Percentiles rank a stretch among this genome's conserved stretches.
phyloP scores from a whole-genome alignment of 192 early-diverging fungal genomes.

The Spizellomyces sp. region DNA sequence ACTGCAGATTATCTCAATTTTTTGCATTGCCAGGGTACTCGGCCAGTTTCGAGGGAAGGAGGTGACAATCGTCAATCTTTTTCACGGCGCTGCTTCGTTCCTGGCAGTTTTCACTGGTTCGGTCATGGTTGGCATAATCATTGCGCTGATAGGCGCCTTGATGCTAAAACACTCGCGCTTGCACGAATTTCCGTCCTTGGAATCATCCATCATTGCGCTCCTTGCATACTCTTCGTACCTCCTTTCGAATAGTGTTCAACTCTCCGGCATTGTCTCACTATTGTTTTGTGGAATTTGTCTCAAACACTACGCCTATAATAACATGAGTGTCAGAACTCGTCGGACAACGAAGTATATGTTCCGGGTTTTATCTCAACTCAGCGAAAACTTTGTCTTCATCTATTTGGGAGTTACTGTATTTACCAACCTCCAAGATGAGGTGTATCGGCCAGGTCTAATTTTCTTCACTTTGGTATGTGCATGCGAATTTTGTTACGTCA shows the following conservation, averaged over 20 bases:
- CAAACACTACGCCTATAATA: conserved; percentile 93
- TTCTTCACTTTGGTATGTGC: conserved; percentile 42
- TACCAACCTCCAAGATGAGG: conserved; percentile 61
- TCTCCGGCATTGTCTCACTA: conserved; percentile 93
- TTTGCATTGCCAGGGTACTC: conserved; percentile 56
- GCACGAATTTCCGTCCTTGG: conserved; percentile 80
- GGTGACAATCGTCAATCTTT: conserved; percentile 42
- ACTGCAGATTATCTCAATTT: background rate
- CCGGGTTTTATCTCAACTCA: conserved; percentile 86
- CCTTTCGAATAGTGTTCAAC: conserved; percentile 81
- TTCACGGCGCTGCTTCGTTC: conserved; percentile 64
- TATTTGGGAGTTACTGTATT: conserved; percentile 94
- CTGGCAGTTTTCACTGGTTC: conserved; percentile 83
- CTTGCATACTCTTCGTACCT: conserved; percentile 93
- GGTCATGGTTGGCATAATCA: conserved; percentile 76
- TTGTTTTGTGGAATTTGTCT: conserved; percentile 90
- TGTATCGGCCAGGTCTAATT: conserved; percentile 37
- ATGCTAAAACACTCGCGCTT: conserved; percentile 88
- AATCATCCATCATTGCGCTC: conserved; percentile 83
- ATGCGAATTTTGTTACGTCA: background rate
- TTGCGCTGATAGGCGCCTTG: conserved; percentile 77
- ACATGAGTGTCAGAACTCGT: conserved; percentile 77
- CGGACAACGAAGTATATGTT: conserved; percentile 90
- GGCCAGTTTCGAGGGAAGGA: conserved; percentile 75
- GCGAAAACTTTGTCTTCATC: conserved; percentile 98